Base-by-base conservation (phyloP, 2,329 filamentous ascomycete genomes). In the Colletotrichum sp. region DNA sequence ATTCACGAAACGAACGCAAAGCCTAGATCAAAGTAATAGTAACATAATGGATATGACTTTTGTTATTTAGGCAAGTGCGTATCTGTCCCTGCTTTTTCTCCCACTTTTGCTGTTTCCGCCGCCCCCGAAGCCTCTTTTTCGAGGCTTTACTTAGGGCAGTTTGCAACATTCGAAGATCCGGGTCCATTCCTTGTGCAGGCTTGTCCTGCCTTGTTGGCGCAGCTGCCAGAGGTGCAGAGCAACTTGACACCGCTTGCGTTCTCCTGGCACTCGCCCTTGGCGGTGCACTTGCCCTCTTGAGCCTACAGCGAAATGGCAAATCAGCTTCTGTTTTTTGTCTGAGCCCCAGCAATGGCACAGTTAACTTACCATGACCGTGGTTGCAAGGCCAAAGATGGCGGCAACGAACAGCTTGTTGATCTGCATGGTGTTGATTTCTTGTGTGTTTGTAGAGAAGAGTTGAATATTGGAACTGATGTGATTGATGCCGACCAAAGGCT, bases 221-320 rank as follows among this genome's bases (percentile, higher is more conserved):
- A 72, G 21, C 52, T 72, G 12, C 71, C 71, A 6, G 64, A 32
- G 4, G 52, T 60, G 28, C 71, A 72, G n/a, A 62, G 55, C 8
- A 72, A 30, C 26, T 44, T 67, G 34, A 62, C 71, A 28, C 71
- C 63, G 28, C 63, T 72, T 4, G 26, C 13, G 16, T 7, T 68
- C 28, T 68, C 71, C 36, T 72, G 71, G 9, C 71, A 72, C 16
- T 68, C 52, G 8, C 64, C 64, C n/a, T 30, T 62, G 34, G 63
- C 71, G 13, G 26, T 68, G 55, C 71, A 72, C 52, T 68, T 72
- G 6, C 71, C 71, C n/a, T 62, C 34, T 30, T 72, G 71, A 16
- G 71, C 71, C 71, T 72, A 36, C 5, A 3, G 6, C 16, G 5
- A 52, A 12, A 26, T 28, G 4, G 13, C 30, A 21, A 4, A n/a